phyloP scores from a whole-genome alignment of 805 yeast genomes.

The Starmerella geochares region DNA sequence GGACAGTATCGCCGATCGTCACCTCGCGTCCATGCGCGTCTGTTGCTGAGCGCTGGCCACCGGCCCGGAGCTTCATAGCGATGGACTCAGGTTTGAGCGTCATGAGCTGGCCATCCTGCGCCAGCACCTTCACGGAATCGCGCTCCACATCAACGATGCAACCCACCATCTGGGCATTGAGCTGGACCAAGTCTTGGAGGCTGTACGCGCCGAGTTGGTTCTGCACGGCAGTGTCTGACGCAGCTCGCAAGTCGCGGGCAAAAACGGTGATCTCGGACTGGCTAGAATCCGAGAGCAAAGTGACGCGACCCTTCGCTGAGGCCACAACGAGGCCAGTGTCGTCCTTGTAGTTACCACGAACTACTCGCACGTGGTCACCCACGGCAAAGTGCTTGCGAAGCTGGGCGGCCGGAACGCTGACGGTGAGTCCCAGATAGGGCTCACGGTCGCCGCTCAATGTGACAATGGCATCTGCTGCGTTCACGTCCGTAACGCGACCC shows the following conservation, averaged over 20 bases:
- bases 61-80: constrained; percentile 50
- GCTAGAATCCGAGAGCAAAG: constrained; percentile 80
- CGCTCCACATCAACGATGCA: constrained; percentile 84
- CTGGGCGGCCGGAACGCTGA: constrained; percentile 73
- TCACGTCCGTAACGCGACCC: constrained; percentile 40
- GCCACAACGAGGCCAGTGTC: constrained; percentile 91
- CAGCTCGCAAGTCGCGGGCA: constrained; percentile 79
- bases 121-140: constrained; percentile 67
- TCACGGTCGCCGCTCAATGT: constrained; percentile 41
- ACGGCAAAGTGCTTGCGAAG: constrained; percentile 75
- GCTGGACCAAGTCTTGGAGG: constrained; percentile 78
- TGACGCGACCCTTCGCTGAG: constrained; percentile 66
- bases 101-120: constrained; percentile 68
- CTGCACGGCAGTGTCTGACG: constrained; percentile 77
- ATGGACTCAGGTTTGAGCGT: constrained; percentile 73
- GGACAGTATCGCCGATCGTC: constrained; percentile 85
- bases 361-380: constrained; percentile 92
- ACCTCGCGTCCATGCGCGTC: constrained; percentile 78
- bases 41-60: constrained; percentile 68
- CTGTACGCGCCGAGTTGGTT: constrained; percentile 68
- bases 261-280: constrained; percentile 83
- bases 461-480: constrained; percentile 43
- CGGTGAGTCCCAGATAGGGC: constrained; percentile 43
- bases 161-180: constrained; percentile 79
- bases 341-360: constrained; percentile 82